These are phyloP conservation scores for Chernovozyma aurita DNA, from an alignment of 1,139 yeast genomes.

Conservation along the genomic window DNA sequence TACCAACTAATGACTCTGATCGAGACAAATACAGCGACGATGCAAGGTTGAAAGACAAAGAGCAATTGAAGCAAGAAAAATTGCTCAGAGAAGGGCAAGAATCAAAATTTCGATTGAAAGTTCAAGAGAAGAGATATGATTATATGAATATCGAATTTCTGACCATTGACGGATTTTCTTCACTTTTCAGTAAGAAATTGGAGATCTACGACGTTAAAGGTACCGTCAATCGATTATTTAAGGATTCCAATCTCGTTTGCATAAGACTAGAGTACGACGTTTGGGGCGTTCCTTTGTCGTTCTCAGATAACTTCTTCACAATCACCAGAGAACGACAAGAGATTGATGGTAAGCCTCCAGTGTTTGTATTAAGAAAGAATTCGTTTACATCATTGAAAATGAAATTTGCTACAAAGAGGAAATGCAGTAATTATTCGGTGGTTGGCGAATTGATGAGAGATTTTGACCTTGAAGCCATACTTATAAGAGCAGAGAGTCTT, in stretches of 20 bases:
- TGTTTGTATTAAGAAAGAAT: slow-evolving; percentile 15
- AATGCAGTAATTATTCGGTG: slow-evolving; percentile 11
- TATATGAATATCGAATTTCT: slow-evolving; percentile 17
- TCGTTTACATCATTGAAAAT: slow-evolving; percentile 13
- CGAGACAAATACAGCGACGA: slow-evolving; percentile 4
- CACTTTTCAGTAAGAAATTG: slow-evolving; percentile 14
- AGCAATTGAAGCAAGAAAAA: slow-evolving; percentile 10
- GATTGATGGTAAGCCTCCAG: slow-evolving; percentile 5
- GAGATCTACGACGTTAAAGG: slow-evolving; percentile 11
- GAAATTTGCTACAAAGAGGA: slow-evolving; percentile 13
- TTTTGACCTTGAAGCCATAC: slow-evolving; percentile 14
- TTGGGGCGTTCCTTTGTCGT: slow-evolving; percentile 25
- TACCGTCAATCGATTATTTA: slow-evolving; percentile 14
- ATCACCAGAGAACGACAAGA: slow-evolving; percentile 10
- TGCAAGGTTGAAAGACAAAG: slow-evolving; percentile 24
- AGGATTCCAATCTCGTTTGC: slow-evolving; percentile 20
- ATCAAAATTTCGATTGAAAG: slow-evolving; percentile 13
- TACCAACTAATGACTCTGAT: slow-evolving; percentile 2
- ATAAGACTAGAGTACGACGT: slow-evolving; percentile 23
- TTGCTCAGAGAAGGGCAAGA: slow-evolving; percentile 15
- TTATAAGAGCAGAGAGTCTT: slow-evolving; percentile 16
- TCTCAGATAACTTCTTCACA: slow-evolving; percentile 15
- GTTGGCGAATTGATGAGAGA: slow-evolving; percentile 10
- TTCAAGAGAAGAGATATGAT: slow-evolving; percentile 10
- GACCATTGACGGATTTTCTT: slow-evolving; percentile 32